Conservation (phyloP, 2,329 filamentous ascomycete species). For the Trichoderma simmonsii region DNA sequence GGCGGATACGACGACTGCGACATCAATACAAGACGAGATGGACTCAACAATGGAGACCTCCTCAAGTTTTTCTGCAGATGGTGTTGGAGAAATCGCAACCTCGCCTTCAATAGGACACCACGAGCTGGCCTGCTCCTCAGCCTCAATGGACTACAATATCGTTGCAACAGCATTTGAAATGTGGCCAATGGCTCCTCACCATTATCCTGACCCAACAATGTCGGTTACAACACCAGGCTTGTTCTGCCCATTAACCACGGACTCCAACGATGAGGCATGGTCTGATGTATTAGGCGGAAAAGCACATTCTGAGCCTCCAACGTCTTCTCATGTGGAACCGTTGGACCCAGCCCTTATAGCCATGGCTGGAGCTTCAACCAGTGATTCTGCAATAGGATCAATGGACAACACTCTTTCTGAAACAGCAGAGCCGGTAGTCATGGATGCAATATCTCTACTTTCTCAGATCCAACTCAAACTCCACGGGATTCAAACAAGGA, state of each 20-base stretch:
- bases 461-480: not conserved
- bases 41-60: not conserved
- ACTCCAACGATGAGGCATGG: not conserved
- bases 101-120: not conserved
- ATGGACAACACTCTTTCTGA: not conserved
- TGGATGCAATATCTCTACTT: not conserved
- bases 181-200: not conserved
- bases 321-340: not conserved
- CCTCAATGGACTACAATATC: not conserved
- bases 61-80: not conserved
- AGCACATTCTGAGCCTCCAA: not conserved
- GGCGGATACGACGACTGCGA: not conserved
- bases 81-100: not conserved
- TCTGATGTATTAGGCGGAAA: not conserved
- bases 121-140: not conserved
- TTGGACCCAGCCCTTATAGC: not conserved
- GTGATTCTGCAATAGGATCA: not conserved
- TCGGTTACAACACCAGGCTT: not conserved
- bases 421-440: not conserved
- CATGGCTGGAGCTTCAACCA: not conserved
- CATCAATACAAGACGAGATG: not conserved
- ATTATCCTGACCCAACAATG: not conserved
- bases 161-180: not conserved
- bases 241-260: not conserved
- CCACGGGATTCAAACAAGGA: not conserved